These are phyloP conservation scores for Vigna radiata DNA, from an alignment of 306 rosid species.

Conservation along the genomic window DNA sequence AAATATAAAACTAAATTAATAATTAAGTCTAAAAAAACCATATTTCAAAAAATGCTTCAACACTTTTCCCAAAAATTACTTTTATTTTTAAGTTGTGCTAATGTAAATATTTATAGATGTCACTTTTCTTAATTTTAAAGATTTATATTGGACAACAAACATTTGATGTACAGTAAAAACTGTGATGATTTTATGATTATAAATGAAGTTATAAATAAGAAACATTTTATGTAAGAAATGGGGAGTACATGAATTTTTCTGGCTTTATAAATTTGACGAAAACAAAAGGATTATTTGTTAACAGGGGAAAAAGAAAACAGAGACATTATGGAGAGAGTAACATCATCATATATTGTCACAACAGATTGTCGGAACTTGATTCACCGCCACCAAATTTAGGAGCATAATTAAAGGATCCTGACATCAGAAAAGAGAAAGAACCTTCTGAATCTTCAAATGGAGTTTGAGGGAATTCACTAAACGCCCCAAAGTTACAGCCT, in stretches of 20 bases:
- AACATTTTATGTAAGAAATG: slow-evolving; percentile 45
- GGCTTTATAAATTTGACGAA: slow-evolving; percentile 48
- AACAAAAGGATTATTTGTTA: slow-evolving; percentile 43
- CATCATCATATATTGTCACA: slow-evolving; percentile 42
- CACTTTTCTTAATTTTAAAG: not conserved
- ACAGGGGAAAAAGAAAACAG: slow-evolving; percentile 31
- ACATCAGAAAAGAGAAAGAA: slow-evolving; percentile 75
- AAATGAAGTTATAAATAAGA: not conserved
- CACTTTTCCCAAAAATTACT: too few relatives aligned
- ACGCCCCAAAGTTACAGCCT: slow-evolving; percentile 75
- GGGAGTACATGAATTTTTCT: slow-evolving; percentile 44
- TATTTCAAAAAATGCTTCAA: too few relatives aligned
- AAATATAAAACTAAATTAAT: too few relatives aligned
- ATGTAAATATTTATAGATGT: not conserved
- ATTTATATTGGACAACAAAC: not conserved
- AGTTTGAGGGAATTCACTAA: slow-evolving; percentile 86
- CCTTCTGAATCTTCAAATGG: slow-evolving; percentile 82
- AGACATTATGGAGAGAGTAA: slow-evolving; percentile 38
- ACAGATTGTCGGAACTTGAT: slow-evolving; percentile 57
- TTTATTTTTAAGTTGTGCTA: not conserved
- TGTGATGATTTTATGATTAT: not conserved
- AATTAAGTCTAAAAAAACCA: too few relatives aligned
- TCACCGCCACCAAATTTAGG: slow-evolving; percentile 65
- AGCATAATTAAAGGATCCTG: slow-evolving; percentile 69
- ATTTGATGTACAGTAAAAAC: not conserved